Evolutionary conservation across 2,329 filamentous ascomycete genomes (phyloP), one percentile per base, ranked within the genome.

Genomic region (Colletotrichum sp.): DNA sequence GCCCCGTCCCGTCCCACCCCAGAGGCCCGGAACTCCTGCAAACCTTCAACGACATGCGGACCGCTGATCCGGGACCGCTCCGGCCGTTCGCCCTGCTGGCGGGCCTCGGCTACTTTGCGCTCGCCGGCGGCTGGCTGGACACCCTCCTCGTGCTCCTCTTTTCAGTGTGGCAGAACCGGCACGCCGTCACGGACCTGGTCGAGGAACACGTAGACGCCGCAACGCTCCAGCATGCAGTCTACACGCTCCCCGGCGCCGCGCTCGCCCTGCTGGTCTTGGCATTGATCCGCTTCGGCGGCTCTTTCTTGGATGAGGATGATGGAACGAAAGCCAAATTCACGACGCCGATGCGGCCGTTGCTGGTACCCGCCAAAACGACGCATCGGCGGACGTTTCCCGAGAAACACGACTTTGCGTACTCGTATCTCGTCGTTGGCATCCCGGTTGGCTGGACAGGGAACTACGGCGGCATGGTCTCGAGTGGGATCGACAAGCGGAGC

Each of bases 381-480:
- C 94, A 96, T 81, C 86, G 89, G 6, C 88, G 94, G 21, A 81
- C 93, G n/a, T 92, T 93, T 73, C 94, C 94, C 0, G 88, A 91
- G 80, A 91, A 89, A 75, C 92, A 95, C 81, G 89, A 89, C 0
- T 96, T 96, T 80, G 87, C 87, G 1, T 95, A 95, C 81, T 92
- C 93, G 0, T 95, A 95, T 81, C 88, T 96, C 2, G 87, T 93
- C 62, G 91, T 92, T 30, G 93, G 94, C 1, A 87, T 94, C 55
- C 94, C 93, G 0, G 88, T 95, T 28, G 89, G 89, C n/a, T 92
- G 90, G 82, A 85, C 85, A 67, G 93, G 92, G 8, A 85, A 85
- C 57, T 84, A 87, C n/a, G 89, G 88, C 62, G 88, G 88, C 12
- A 85, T 93, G 77, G 81, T 95, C 39, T 93, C 92, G 3, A 83